Percentiles rank a stretch among this genome's conserved stretches.
These are phyloP conservation scores for Talaromyces sp. DNA, from an alignment of 2,329 filamentous ascomycete species.

Conservation along the genomic window DNA sequence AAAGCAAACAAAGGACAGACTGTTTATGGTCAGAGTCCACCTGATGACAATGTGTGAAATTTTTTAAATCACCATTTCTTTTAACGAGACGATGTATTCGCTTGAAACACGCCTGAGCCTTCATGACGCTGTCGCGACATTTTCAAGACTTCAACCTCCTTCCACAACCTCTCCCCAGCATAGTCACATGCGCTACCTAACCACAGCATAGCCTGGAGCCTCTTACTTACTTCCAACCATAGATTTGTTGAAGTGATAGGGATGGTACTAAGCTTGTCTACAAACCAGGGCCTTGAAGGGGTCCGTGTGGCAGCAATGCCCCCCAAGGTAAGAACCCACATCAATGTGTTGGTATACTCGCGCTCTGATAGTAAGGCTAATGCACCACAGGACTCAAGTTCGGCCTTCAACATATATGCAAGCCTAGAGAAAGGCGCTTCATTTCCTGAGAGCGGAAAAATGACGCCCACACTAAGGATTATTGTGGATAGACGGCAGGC, in stretches of 20 bases:
- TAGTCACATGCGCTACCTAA: slow-evolving; percentile 1
- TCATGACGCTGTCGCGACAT: neutral
- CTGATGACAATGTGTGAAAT: too few species aligned
- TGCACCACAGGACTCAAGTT: neutral
- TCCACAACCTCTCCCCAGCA: slow-evolving; percentile 1
- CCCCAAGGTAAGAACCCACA: slow-evolving; percentile 14
- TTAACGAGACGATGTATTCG: neutral
- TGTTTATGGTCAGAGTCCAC: too few species aligned
- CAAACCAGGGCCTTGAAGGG: neutral
- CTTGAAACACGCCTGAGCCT: neutral
- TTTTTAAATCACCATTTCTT: neutral
- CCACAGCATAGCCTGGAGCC: slow-evolving; percentile 9
- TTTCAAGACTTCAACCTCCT: slow-evolving; percentile 19
- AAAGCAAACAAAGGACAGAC: too few species aligned
- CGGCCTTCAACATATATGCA: slow-evolving; percentile 19
- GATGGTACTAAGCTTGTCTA: neutral
- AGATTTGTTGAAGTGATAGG: neutral
- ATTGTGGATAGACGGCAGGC: slow-evolving; percentile 25
- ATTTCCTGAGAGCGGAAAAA: slow-evolving; percentile 28
- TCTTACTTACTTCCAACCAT: neutral
- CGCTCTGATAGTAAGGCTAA: neutral
- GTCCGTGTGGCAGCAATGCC: slow-evolving; percentile 2
- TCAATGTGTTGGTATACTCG: slow-evolving; percentile 17
- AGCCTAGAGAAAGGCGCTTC: slow-evolving; percentile 23
- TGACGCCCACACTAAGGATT: slow-evolving; percentile 27